Evolutionary conservation across 352 stramenopile species (phyloP), one percentile per base, ranked within the genome.

Genomic region (Phytopythium vexans): DNA sequence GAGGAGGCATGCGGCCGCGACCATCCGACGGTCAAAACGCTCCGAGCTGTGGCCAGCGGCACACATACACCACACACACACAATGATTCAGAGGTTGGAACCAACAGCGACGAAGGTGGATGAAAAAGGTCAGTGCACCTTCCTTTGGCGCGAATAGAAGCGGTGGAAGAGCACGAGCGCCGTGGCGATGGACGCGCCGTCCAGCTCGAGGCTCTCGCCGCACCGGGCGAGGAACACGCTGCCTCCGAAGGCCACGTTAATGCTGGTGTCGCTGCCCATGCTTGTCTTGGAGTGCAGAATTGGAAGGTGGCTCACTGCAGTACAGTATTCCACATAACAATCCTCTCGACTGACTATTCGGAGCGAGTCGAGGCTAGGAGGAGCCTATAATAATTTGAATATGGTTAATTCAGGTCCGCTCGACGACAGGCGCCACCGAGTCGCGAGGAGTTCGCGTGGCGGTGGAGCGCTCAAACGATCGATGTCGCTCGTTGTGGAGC

Each of bases 401-500:
- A 27, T 27, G 21, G 21, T 27, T 27, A 27, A 27, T 27, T 27
- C 21, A 27, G 21, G 21, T 27, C 21, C 21, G 21, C 21, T 27
- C 21, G 21, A 27, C 21, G 21, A 27, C 21, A 27, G 21, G 21
- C 21, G 21, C 21, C 21, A 27, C 21, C 21, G 21, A 27, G 21
- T 27, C 21, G 21, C 34, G 56, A 53, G 12, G 38, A 11, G 42
- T 47, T 10, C 33, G 41, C 15, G n/a, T 31, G 15, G 41, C 14
- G n/a, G 60, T 56, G 1, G 49, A 46, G n/a, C 40, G 37, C 16
- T 64, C 57, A 3, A 46, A 58, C n/a, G 60, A 67, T 6, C 61
- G 61, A 8, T 62, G 15, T 14, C 37, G 41, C 48, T 68, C 61
- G 34, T 76, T 70, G 57, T 66, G 72, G 47, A 78, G 62, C n/a